A percentile compares a stretch with the other conserved stretches of the same genome.
phyloP scores from a whole-genome alignment of 352 stramenopile genomes.

The Globisporangium abappressorium region DNA sequence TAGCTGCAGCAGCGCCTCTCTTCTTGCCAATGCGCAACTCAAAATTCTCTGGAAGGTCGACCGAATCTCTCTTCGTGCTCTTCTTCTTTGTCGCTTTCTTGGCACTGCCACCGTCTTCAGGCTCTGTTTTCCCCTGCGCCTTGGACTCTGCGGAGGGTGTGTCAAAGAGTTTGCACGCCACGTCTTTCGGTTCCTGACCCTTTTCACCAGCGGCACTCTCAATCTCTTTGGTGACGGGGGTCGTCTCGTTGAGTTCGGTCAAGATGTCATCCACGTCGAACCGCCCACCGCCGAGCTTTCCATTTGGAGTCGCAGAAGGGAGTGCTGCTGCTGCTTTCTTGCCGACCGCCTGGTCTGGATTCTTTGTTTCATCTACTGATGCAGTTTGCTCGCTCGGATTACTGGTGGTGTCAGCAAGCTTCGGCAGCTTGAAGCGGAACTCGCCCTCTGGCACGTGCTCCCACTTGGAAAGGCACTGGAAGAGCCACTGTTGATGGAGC shows the following conservation, averaged over 20 bases:
- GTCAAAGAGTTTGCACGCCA: constrained; percentile 52
- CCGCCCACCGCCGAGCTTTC: constrained; percentile 23
- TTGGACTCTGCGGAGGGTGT: constrained; percentile 38
- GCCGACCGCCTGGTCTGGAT: not conserved
- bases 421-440: constrained; percentile 37
- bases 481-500: constrained; percentile 55
- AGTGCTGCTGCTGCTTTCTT: constrained; percentile 2
- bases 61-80: constrained; percentile 2
- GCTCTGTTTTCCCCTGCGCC: constrained; percentile 7
- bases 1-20: constrained; percentile 8
- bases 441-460: constrained; percentile 50
- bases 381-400: constrained; percentile 15
- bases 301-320: constrained; percentile 20
- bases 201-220: not conserved
- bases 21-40: constrained; percentile 36
- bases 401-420: not conserved
- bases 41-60: constrained; percentile 27
- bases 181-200: constrained; percentile 27
- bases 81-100: constrained; percentile 3
- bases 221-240: constrained; percentile 26
- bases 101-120: not conserved
- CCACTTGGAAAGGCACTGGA: constrained; percentile 69
- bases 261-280: constrained; percentile 61
- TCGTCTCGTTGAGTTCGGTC: constrained; percentile 53
- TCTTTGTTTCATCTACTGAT: constrained; percentile 7